These are phyloP conservation scores for Coprinopsis sp. DNA, from an alignment of 768 basidiomycete species.

Conservation along the genomic window DNA sequence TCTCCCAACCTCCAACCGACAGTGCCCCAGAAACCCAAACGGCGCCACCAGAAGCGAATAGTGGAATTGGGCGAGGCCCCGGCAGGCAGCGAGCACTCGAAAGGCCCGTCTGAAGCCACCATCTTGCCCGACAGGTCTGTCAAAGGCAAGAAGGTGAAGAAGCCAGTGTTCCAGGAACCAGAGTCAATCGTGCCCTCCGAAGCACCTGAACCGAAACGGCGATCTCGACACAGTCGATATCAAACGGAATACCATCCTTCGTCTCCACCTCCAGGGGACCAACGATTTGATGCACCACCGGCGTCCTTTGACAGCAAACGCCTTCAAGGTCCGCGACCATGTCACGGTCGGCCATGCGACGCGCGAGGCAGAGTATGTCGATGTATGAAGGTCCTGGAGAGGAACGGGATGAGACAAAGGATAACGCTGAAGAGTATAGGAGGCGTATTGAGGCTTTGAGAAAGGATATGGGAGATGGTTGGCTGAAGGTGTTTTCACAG, in stretches of 20 bases:
- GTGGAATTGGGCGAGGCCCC: slow-evolving; percentile 64
- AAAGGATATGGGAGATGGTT: slow-evolving; percentile 85
- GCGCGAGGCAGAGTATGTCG: slow-evolving; percentile 55
- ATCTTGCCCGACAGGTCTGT: slow-evolving; percentile 24
- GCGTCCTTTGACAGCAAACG: background rate
- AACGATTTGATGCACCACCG: background rate
- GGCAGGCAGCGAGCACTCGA: slow-evolving; percentile 10
- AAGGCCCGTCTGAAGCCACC: slow-evolving; percentile 26
- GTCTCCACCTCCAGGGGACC: slow-evolving; percentile 1
- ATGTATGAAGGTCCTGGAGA: slow-evolving; percentile 51
- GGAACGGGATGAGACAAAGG: slow-evolving; percentile 24
- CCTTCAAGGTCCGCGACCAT: slow-evolving; percentile 25
- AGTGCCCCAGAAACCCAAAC: slow-evolving; percentile 39
- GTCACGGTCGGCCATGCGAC: slow-evolving; percentile 40
- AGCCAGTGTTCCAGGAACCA: background rate
- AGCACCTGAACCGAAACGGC: slow-evolving; percentile 2
- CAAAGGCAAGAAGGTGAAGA: slow-evolving; percentile 18
- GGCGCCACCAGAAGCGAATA: slow-evolving; percentile 68
- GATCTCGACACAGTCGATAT: slow-evolving; percentile 40
- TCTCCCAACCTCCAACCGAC: slow-evolving; percentile 42
- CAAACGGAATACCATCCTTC: slow-evolving; percentile 42
- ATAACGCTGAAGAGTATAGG: slow-evolving; percentile 68
- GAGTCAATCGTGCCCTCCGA: background rate
- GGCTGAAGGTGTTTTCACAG: slow-evolving; percentile 70
- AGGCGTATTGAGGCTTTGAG: slow-evolving; percentile 76